Evolutionary conservation across 2,329 filamentous ascomycete species (phyloP).

Genomic region (Calonectria naviculata): DNA sequence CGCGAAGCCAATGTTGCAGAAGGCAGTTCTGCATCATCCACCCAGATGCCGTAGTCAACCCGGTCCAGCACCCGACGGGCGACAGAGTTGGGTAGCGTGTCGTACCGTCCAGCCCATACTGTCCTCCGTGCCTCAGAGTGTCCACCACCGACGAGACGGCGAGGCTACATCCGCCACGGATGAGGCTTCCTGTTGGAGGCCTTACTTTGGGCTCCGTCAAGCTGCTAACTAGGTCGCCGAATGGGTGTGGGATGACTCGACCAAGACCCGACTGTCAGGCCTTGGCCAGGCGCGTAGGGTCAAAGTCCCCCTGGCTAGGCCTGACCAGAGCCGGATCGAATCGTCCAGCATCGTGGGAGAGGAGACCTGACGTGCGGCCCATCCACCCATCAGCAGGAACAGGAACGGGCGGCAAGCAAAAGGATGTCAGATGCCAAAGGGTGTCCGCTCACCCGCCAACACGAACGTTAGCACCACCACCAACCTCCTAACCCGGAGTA

Average conservation of each 20-base stretch:
- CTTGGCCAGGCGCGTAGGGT: not conserved
- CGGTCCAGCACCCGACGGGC: not conserved
- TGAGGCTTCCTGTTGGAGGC: slow-evolving; percentile 3
- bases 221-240: not conserved
- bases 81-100: not conserved
- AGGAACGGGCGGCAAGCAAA: slow-evolving; percentile 15
- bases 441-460: slow-evolving; percentile 6
- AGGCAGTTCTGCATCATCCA: slow-evolving; percentile 18
- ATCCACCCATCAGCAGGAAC: slow-evolving; percentile 17
- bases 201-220: not conserved
- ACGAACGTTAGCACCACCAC: not conserved
- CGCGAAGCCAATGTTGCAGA: slow-evolving; percentile 19
- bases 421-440: not conserved
- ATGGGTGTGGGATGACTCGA: not conserved
- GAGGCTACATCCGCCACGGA: not conserved
- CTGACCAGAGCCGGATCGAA: slow-evolving; percentile 5
- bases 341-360: slow-evolving; percentile 4
- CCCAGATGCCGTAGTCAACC: slow-evolving; percentile 15
- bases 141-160: slow-evolving; percentile 1
- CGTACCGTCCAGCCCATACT: slow-evolving; percentile 1
- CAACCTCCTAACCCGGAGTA: not conserved
- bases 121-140: not conserved
- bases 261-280: slow-evolving; percentile 3
- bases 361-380: slow-evolving; percentile 16
- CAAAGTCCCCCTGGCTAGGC: not conserved